Conservation (phyloP, 2,329 filamentous ascomycete genomes). For the Ophiocordyceps camponoti-leonardi region DNA sequence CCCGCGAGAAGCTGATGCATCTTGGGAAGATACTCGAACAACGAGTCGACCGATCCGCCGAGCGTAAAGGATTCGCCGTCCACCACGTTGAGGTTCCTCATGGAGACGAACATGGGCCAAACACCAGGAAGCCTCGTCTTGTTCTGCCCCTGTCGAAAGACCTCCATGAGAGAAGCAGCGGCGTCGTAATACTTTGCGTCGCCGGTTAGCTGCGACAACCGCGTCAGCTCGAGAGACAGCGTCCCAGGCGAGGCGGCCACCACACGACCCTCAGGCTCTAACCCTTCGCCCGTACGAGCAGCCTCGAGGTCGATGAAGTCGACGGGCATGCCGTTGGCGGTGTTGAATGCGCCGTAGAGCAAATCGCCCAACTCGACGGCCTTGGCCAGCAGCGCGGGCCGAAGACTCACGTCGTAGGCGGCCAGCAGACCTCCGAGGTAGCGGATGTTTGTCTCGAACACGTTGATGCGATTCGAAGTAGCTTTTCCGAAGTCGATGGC, state of each 20-base stretch:
- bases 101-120: constrained; percentile 52
- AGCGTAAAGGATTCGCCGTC: constrained; percentile 13
- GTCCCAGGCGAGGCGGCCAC: constrained; percentile 38
- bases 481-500: constrained; percentile 44
- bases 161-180: constrained; percentile 48
- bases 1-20: constrained; percentile 43
- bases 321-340: constrained; percentile 47
- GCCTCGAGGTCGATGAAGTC: constrained; percentile 27
- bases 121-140: constrained; percentile 51
- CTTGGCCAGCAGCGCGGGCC: constrained; percentile 39
- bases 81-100: constrained; percentile 27
- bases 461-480: constrained; percentile 30
- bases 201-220: constrained; percentile 55
- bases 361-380: constrained; percentile 46
- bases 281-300: constrained; percentile 17
- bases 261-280: constrained; percentile 17
- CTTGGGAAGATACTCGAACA: constrained; percentile 80
- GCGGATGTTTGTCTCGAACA: constrained; percentile 38
- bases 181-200: constrained; percentile 61
- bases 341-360: constrained; percentile 50
- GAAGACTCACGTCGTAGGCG: constrained; percentile 50
- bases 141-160: constrained; percentile 47
- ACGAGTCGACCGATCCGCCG: constrained; percentile 25
- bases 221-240: constrained; percentile 55
- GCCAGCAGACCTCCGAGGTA: constrained; percentile 49